Evolutionary conservation across 2,329 filamentous ascomycete genomes (phyloP), one percentile per base, ranked within the genome.

Genomic region (Fusarium irregulare): DNA sequence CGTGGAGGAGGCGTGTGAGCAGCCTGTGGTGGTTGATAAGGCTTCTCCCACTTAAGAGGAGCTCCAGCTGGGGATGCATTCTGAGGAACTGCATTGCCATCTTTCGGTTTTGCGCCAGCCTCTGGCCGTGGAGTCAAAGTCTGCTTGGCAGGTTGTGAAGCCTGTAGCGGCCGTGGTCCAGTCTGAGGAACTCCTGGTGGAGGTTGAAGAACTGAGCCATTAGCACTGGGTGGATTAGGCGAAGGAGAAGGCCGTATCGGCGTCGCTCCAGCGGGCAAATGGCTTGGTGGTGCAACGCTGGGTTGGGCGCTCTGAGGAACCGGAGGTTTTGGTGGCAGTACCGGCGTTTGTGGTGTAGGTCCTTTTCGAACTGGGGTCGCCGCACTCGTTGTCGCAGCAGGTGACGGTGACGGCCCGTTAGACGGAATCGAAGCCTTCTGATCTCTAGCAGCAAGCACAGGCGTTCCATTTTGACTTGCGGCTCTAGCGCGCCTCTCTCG

Each of bases 41-140:
- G 80, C 69, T 80, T 81, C 69, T 82, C 81, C 81, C 81, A 82
- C 57, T 82, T 82, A 20, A 81, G 61, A 37, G 72, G 63, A 9
- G 76, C 75, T 23, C 73, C 72, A 40, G 69, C 68, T 32, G 75
- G 73, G 9, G 74, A 67, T 6, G 66, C 25, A 30, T 69, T 53
- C 44, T 75, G 75, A n/a, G 73, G 60, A 8, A 72, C 56, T 20
- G 68, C 57, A n/a, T 63, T 60, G 4, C 64, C 67, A 21, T 79
- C 76, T 47, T 77, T 78, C 11, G 73, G 68, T 58, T 77, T 81
- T 56, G 70, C 72, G 18, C 73, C 60, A 34, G 68, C 64, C 14
- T 81, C 80, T 8, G 79, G 78, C 21, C 78, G 76, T n/a, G 80
- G 77, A 16, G 78, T 76, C 25, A 79, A 73, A 5, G 76, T 62